phyloP scores from a whole-genome alignment of 2,329 filamentous ascomycete genomes.

The Chlorencoelia australis region DNA sequence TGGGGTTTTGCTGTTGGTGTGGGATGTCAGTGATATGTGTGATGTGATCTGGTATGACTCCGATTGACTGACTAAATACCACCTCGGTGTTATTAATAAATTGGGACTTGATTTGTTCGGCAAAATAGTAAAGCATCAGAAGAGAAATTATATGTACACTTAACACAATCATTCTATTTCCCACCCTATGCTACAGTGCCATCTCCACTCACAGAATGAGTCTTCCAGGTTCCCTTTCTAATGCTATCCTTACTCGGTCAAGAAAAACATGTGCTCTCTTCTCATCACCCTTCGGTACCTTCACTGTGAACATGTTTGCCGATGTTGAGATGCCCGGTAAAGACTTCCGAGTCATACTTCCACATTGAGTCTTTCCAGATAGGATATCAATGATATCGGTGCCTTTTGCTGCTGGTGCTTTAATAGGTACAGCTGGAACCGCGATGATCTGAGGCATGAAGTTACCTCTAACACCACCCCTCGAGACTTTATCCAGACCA shows the following conservation, averaged over 20 bases:
- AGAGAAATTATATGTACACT: no score
- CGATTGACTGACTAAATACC: no score
- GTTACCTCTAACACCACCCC: constrained; percentile 47
- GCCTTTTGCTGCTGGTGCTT: constrained; percentile 34
- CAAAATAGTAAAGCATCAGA: no score
- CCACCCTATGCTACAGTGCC: constrained; percentile 11
- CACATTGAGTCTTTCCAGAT: constrained; percentile 34
- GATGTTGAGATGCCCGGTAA: constrained; percentile 41
- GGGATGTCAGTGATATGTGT: no score
- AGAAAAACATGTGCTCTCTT: constrained; percentile 73
- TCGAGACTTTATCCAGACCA: constrained; percentile 47
- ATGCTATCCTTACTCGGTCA: constrained; percentile 71
- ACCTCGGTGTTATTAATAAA: no score
- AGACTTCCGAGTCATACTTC: constrained; percentile 15
- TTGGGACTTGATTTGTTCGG: no score
- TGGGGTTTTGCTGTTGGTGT: no score
- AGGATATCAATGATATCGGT: constrained; percentile 79
- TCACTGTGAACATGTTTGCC: constrained; percentile 72
- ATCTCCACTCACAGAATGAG: constrained; percentile 50
- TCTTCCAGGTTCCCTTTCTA: constrained; percentile 71
- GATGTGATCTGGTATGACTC: no score
- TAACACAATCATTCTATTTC: constrained; percentile 15
- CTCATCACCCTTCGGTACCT: constrained; percentile 71
- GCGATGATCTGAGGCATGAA: constrained; percentile 64
- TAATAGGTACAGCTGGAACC: constrained; percentile 37